Conservation (phyloP, 768 basidiomycete genomes). For the Lactarius hatsudake region DNA sequence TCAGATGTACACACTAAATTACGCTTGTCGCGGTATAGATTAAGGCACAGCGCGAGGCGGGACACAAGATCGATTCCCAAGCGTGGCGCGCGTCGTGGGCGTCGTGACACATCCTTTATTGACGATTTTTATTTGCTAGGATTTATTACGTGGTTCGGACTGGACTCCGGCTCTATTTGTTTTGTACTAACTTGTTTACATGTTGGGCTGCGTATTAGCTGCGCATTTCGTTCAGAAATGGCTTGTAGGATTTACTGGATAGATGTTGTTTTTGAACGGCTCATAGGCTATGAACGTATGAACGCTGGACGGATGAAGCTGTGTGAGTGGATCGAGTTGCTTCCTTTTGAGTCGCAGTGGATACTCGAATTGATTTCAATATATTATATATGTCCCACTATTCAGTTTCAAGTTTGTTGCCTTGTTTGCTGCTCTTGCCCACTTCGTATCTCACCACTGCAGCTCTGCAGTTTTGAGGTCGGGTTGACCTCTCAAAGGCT, state of each 20-base stretch:
- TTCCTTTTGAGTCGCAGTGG: background rate
- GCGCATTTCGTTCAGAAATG: background rate
- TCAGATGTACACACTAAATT: background rate
- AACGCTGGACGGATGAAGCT: background rate
- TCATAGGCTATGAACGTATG: background rate
- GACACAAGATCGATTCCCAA: slow-evolving; percentile 11
- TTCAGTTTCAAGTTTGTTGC: background rate
- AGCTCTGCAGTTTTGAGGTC: background rate
- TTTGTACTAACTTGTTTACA: slow-evolving; percentile 7
- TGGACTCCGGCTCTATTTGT: slow-evolving; percentile 1
- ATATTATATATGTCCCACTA: background rate
- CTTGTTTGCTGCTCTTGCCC: background rate
- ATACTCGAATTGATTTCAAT: background rate
- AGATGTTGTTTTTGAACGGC: background rate
- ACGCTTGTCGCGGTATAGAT: slow-evolving; percentile 7
- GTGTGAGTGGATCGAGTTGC: background rate
- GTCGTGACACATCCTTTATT: background rate
- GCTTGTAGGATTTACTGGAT: slow-evolving; percentile 5
- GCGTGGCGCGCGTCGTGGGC: slow-evolving; percentile 21
- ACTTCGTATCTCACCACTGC: background rate
- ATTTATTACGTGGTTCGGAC: slow-evolving; percentile 16
- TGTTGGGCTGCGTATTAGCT: background rate
- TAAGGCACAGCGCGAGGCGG: slow-evolving; percentile 21
- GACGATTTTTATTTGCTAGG: slow-evolving; percentile 18
- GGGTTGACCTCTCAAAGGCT: background rate